These are phyloP conservation scores for Monilinia aucupariae DNA, from an alignment of 2,329 filamentous ascomycete genomes.

Conservation along the genomic window DNA sequence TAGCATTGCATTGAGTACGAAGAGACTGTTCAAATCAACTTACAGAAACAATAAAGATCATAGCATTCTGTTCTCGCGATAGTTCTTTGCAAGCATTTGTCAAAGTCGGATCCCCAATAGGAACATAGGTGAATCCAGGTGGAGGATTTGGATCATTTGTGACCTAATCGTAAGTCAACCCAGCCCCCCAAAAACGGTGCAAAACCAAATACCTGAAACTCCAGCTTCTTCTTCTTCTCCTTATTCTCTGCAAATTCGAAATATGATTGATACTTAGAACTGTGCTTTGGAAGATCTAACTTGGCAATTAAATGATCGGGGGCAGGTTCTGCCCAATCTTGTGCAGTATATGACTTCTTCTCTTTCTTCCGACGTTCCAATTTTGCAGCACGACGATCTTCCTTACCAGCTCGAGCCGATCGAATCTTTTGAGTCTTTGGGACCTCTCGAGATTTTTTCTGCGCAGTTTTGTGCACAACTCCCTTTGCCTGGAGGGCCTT, in stretches of 20 bases:
- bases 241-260: constrained; percentile 61
- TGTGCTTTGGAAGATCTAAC: constrained; percentile 32
- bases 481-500: constrained; percentile 6
- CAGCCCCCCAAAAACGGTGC: constrained; percentile 17
- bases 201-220: constrained; percentile 48
- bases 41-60: constrained; percentile 63
- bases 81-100: constrained; percentile 59
- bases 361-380: constrained; percentile 30
- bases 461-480: neutral
- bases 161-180: constrained; percentile 39
- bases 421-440: constrained; percentile 7
- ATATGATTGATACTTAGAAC: constrained; percentile 54
- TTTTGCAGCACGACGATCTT: constrained; percentile 29
- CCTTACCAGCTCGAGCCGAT: constrained; percentile 19
- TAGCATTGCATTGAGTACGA: neutral
- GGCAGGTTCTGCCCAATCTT: constrained; percentile 30
- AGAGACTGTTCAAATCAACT: constrained; percentile 31
- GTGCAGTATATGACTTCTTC: constrained; percentile 27
- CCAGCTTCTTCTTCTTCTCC: constrained; percentile 59
- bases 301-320: constrained; percentile 34
- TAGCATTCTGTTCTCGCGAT: constrained; percentile 55
- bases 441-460: neutral
- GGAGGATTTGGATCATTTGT: constrained; percentile 49
- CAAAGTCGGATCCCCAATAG: constrained; percentile 56
- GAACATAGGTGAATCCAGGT: constrained; percentile 58